Percentiles rank a stretch among this genome's conserved stretches.
phyloP scores from a whole-genome alignment of 352 stramenopile genomes.

The Globisporangium paroecandrum region DNA sequence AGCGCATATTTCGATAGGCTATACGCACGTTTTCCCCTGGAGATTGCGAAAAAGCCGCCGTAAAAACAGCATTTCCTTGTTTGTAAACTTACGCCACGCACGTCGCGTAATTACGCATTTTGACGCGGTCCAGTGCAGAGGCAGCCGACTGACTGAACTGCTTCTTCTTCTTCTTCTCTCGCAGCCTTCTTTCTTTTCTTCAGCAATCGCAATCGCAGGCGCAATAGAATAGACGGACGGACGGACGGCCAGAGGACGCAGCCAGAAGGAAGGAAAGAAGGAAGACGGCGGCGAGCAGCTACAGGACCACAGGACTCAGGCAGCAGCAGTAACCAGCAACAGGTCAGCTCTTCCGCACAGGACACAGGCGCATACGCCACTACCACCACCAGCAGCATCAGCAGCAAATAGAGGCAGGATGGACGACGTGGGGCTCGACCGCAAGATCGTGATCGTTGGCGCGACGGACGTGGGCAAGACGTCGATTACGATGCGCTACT shows the following conservation, averaged over 20 bases:
- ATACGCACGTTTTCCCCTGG: no score
- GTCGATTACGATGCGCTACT: slow-evolving; percentile 87
- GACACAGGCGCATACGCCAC: background rate
- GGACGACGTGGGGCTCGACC: slow-evolving; percentile 85
- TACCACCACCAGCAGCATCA: background rate
- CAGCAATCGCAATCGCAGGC: background rate
- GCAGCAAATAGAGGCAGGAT: slow-evolving; percentile 23
- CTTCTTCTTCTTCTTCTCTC: slow-evolving; percentile 10
- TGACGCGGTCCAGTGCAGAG: background rate
- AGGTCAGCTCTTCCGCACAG: background rate
- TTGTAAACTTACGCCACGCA: background rate
- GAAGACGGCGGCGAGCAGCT: background rate
- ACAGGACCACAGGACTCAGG: background rate
- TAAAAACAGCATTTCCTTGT: background rate
- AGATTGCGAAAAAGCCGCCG: background rate
- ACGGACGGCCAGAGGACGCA: background rate
- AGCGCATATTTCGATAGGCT: no score
- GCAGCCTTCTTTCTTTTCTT: slow-evolving; percentile 4
- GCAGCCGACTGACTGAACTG: background rate
- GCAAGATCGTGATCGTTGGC: slow-evolving; percentile 88
- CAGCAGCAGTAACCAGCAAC: background rate
- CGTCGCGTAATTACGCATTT: slow-evolving; percentile 4
- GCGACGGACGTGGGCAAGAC: slow-evolving; percentile 88
- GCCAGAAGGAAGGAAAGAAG: background rate
- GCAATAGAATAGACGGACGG: background rate